phyloP scores from a whole-genome alignment of 768 basidiomycete species.

The Mrakia frigida region DNA sequence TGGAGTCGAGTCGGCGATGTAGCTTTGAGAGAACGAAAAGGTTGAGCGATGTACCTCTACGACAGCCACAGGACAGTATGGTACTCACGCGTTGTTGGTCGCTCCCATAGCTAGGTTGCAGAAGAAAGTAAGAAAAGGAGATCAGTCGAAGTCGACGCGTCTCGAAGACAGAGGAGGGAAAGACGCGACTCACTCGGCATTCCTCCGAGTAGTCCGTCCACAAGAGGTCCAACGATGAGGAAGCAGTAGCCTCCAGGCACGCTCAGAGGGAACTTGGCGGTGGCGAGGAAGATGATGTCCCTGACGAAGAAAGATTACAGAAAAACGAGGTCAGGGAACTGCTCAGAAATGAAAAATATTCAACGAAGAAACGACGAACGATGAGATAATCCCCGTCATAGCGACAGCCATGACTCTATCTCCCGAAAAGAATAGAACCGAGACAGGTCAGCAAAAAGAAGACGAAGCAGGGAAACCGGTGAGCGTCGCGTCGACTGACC shows the following conservation, averaged over 20 bases:
- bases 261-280: slow-evolving; percentile 62
- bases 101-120: slow-evolving; percentile 4
- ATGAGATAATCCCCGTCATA: slow-evolving; percentile 58
- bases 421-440: neutral
- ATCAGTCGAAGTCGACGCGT: neutral
- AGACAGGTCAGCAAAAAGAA: neutral
- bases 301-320: slow-evolving; percentile 46
- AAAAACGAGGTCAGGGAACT: slow-evolving; percentile 33
- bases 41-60: too few relatives aligned
- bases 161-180: neutral
- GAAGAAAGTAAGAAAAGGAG: too few relatives aligned
- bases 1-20: slow-evolving; percentile 73
- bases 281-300: slow-evolving; percentile 72
- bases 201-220: slow-evolving; percentile 31
- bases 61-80: too few relatives aligned
- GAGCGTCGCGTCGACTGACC: neutral
- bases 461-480: neutral
- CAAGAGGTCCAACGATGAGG: slow-evolving; percentile 44
- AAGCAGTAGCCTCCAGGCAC: slow-evolving; percentile 57
- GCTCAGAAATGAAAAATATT: too few relatives aligned
- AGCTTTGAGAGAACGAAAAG: slow-evolving; percentile 36
- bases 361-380: neutral
- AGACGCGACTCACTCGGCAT: slow-evolving; percentile 15
- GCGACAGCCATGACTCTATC: slow-evolving; percentile 64
- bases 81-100: slow-evolving; percentile 25